Conservation (phyloP, 129 eudicot genomes). For the Tanacetum coccineum region DNA sequence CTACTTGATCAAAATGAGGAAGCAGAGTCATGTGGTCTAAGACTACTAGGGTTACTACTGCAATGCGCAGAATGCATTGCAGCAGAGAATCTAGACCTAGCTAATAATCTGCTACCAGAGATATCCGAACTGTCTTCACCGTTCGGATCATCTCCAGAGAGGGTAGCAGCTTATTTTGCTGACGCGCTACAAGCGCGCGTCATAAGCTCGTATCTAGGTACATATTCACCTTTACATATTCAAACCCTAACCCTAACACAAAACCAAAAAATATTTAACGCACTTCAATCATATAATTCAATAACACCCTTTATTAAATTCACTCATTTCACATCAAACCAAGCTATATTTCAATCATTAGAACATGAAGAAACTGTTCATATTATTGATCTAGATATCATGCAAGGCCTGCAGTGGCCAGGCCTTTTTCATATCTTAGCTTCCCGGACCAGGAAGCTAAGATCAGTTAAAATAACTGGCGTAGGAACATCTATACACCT, state of each 20-base stretch:
- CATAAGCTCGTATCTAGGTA: slow-evolving; percentile 53
- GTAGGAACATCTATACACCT: slow-evolving; percentile 60
- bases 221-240: slow-evolving; percentile 46
- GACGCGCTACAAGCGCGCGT: slow-evolving; percentile 70
- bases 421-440: slow-evolving; percentile 86
- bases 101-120: slow-evolving; percentile 57
- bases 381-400: slow-evolving; percentile 79
- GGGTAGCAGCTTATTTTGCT: slow-evolving; percentile 88
- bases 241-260: slow-evolving; percentile 34
- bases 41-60: slow-evolving; percentile 58
- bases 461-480: slow-evolving; percentile 62
- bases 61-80: slow-evolving; percentile 93
- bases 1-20: slow-evolving; percentile 27
- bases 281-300: slow-evolving; percentile 72
- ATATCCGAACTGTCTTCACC: slow-evolving; percentile 73
- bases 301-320: slow-evolving; percentile 68
- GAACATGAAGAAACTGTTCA: slow-evolving; percentile 77
- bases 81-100: slow-evolving; percentile 60
- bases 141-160: slow-evolving; percentile 83
- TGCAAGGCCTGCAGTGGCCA: slow-evolving; percentile 98
- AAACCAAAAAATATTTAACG: slow-evolving; percentile 44
- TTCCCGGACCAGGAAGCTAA: slow-evolving; percentile 49
- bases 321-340: slow-evolving; percentile 87
- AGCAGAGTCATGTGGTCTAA: slow-evolving; percentile 55
- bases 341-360: slow-evolving; percentile 70